Percentiles rank a stretch among this genome's conserved stretches.
phyloP scores from a whole-genome alignment of 192 early-diverging fungal species.

The Coemansia sp. region DNA sequence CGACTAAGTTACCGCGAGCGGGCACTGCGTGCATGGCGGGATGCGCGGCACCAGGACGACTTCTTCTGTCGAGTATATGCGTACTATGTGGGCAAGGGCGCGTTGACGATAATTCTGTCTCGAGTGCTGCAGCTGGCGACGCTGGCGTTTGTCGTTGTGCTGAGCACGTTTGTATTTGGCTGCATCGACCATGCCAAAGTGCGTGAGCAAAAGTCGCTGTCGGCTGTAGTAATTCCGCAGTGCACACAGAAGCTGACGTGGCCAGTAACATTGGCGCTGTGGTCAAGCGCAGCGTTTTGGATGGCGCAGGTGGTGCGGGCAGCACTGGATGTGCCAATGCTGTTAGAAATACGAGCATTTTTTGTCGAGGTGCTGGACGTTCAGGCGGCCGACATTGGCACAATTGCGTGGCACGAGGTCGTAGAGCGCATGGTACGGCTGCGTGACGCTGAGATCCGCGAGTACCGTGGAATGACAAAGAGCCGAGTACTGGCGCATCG shows the following conservation, averaged over 20 bases:
- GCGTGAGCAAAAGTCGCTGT: conserved; percentile 65
- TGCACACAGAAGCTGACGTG: conserved; percentile 72
- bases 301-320: conserved; percentile 68
- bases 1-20: conserved; percentile 56
- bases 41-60: conserved; percentile 81
- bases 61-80: conserved; percentile 79
- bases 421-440: conserved; percentile 71
- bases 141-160: conserved; percentile 82
- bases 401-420: conserved; percentile 84
- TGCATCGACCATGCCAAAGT: conserved; percentile 89
- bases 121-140: conserved; percentile 78
- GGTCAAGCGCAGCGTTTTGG: conserved; percentile 75
- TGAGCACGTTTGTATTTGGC: conserved; percentile 84
- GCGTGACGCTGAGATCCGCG: conserved; percentile 63
- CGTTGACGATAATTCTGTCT: conserved; percentile 76
- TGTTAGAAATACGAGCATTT: conserved; percentile 84
- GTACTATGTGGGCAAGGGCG: conserved; percentile 89
- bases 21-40: conserved; percentile 79
- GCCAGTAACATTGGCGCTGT: conserved; percentile 58
- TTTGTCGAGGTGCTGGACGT: conserved; percentile 79
- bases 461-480: conserved; percentile 51
- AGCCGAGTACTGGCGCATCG: conserved; percentile 56
- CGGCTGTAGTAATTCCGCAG: conserved; percentile 75
- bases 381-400: conserved; percentile 76
- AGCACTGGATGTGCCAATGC: conserved; percentile 65